These are phyloP conservation scores for Pachysandra terminalis DNA, from an alignment of 164 flowering plant genomes.

Conservation along the genomic window DNA sequence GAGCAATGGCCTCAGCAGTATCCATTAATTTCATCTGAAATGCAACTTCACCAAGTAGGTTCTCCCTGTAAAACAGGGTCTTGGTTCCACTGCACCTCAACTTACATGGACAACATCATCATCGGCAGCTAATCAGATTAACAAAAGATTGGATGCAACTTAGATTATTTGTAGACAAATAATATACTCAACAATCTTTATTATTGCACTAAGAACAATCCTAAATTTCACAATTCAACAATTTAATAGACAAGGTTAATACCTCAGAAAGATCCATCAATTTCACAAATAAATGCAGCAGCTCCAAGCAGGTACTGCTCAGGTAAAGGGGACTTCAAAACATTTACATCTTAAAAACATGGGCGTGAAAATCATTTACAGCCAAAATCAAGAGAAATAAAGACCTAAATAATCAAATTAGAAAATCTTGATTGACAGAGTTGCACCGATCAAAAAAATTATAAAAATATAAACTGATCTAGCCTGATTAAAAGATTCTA, in stretches of 20 bases:
- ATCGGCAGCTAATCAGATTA: neutral
- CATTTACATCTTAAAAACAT: constrained; percentile 11
- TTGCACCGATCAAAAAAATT: too few relatives aligned
- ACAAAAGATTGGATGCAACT: neutral
- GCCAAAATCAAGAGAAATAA: too few relatives aligned
- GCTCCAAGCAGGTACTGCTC: constrained; percentile 39
- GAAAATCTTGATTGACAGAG: too few relatives aligned
- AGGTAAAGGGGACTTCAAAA: constrained; percentile 32
- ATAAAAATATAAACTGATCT: too few relatives aligned
- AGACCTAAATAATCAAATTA: neutral
- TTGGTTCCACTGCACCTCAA: constrained; percentile 35
- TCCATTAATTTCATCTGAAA: constrained; percentile 29
- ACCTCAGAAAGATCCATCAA: constrained; percentile 25
- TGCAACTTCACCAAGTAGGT: constrained; percentile 42
- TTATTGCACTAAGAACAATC: too few relatives aligned
- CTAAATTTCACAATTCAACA: too few relatives aligned
- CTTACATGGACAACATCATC: constrained; percentile 24
- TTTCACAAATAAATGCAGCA: constrained; percentile 10
- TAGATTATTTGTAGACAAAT: too few relatives aligned
- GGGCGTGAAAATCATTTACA: constrained; percentile 25
- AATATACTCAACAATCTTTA: too few relatives aligned
- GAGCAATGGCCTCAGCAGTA: constrained; percentile 24
- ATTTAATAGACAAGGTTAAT: neutral
- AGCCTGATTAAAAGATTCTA: too few relatives aligned
- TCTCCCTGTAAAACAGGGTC: constrained; percentile 41